These are phyloP conservation scores for Eleusine coracana DNA, from an alignment of 176 grass and related monocot genomes.

Conservation along the genomic window DNA sequence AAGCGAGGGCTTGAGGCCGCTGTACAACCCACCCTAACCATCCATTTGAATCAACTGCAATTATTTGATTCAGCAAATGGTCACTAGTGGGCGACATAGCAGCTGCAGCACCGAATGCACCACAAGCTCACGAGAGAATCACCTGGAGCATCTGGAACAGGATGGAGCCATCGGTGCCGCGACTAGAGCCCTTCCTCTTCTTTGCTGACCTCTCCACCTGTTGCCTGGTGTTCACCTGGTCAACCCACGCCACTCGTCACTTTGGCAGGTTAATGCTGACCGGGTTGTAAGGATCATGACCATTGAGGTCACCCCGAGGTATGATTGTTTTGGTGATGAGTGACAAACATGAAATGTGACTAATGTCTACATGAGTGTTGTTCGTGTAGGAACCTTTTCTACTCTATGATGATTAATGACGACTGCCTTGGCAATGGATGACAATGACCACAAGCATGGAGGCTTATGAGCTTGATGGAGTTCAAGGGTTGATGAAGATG, in stretches of 20 bases:
- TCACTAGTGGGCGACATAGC: not conserved
- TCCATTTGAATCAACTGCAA: slow-evolving; percentile 76
- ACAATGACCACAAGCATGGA: too few species aligned
- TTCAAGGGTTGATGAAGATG: too few species aligned
- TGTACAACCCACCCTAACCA: slow-evolving; percentile 92
- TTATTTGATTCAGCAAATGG: slow-evolving; percentile 26
- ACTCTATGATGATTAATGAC: too few species aligned
- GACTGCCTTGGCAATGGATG: too few species aligned
- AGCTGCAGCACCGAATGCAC: not conserved
- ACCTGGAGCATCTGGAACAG: slow-evolving; percentile 88
- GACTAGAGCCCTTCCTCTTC: slow-evolving; percentile 43
- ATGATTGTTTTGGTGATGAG: too few species aligned
- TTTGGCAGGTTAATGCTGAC: too few species aligned
- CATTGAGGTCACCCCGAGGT: too few species aligned
- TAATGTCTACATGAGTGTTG: too few species aligned
- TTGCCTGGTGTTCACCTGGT: slow-evolving; percentile 89
- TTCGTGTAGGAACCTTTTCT: too few species aligned
- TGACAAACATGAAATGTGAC: too few species aligned
- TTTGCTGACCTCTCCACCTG: slow-evolving; percentile 90
- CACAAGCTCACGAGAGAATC: slow-evolving; percentile 20
- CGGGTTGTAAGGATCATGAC: too few species aligned
- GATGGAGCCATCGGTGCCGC: slow-evolving; percentile 37
- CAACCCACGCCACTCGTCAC: not conserved
- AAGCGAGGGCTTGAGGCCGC: slow-evolving; percentile 92
- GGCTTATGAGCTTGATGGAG: too few species aligned